These are phyloP conservation scores for Oenanthe sinensis DNA, from an alignment of 129 eudicot genomes.

Conservation along the genomic window DNA sequence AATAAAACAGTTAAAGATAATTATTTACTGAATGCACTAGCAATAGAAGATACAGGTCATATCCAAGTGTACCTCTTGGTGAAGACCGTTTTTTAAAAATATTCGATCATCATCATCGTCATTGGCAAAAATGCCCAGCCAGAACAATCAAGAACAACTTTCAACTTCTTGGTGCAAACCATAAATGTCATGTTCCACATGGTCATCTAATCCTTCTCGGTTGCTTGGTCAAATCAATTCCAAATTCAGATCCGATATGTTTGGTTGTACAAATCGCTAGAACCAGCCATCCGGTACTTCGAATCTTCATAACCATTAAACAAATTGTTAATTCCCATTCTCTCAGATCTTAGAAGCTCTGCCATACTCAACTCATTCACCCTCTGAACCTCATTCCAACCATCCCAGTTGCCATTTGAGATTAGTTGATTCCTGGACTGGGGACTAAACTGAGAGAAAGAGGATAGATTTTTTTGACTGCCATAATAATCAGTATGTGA, in stretches of 20 bases:
- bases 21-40: background rate
- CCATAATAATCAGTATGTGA: conserved; percentile 51
- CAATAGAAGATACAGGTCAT: background rate
- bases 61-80: background rate
- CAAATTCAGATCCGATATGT: conserved; percentile 53
- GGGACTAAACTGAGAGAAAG: conserved; percentile 43
- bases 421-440: conserved; percentile 43
- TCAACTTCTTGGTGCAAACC: conserved; percentile 19
- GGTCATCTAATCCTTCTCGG: conserved; percentile 10
- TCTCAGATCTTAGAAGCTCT: conserved; percentile 67
- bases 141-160: conserved; percentile 39
- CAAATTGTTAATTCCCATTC: conserved; percentile 55
- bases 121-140: conserved; percentile 26
- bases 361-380: conserved; percentile 63
- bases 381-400: conserved; percentile 68
- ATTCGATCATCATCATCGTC: conserved; percentile 46
- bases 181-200: conserved; percentile 7
- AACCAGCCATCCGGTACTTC: conserved; percentile 54
- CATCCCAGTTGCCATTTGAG: conserved; percentile 82
- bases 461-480: conserved; percentile 41
- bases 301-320: conserved; percentile 69
- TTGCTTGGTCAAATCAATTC: conserved; percentile 15
- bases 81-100: background rate
- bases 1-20: background rate
- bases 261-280: conserved; percentile 64